phyloP scores from a whole-genome alignment of 148 eudicot genomes.

The Vaccinium macrocarpon region DNA sequence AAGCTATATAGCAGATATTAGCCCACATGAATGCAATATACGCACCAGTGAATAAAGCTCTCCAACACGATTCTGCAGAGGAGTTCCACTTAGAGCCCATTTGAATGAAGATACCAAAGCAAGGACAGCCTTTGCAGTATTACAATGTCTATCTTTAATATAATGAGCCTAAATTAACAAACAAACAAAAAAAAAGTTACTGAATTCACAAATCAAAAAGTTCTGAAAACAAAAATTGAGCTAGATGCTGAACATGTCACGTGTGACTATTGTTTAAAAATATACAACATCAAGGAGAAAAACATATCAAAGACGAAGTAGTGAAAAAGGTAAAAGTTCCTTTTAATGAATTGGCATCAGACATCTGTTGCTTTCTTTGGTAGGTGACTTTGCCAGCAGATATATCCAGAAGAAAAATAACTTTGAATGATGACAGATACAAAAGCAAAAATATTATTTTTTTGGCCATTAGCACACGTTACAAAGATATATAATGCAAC shows the following conservation, averaged over 20 bases:
- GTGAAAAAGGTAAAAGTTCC: neutral
- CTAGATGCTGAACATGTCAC: neutral
- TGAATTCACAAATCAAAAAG: neutral
- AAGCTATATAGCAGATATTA: slow-evolving; percentile 5
- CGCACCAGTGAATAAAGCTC: slow-evolving; percentile 92
- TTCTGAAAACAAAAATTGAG: neutral
- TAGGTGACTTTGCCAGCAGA: neutral
- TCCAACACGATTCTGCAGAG: slow-evolving; percentile 96
- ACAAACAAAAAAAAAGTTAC: neutral
- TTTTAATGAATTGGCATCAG: neutral
- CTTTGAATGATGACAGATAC: neutral
- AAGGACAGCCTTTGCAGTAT: slow-evolving; percentile 87
- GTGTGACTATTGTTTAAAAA: neutral
- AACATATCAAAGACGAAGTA: neutral
- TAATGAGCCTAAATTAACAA: slow-evolving; percentile 62
- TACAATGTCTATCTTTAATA: slow-evolving; percentile 78
- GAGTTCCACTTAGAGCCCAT: slow-evolving; percentile 99
- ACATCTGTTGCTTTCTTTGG: neutral
- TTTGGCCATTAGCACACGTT: neutral
- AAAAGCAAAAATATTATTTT: neutral
- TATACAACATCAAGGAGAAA: neutral
- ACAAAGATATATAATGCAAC: neutral
- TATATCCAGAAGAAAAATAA: neutral
- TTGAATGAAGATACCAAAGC: slow-evolving; percentile 77
- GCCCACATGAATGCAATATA: neutral